Evolutionary conservation across 1,284 basidiomycete species (phyloP), one percentile per base, ranked within the genome.

Genomic region (Leccinum insigne): DNA sequence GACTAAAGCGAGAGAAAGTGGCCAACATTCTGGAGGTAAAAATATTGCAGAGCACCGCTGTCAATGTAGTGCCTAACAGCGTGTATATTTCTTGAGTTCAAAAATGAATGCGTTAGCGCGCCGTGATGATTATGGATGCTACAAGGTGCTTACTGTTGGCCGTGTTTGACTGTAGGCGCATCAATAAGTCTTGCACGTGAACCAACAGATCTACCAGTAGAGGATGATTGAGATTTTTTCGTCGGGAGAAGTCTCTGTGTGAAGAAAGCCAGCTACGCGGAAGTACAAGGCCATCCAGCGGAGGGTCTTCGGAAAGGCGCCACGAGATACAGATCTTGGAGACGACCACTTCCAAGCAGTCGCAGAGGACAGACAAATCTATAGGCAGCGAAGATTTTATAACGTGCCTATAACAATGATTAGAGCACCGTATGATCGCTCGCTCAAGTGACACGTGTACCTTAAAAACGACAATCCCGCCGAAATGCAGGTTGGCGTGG

Each of bases 261-360:
- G 70, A 71, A 3, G 76, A 62, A 10, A 85, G 65, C 84, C 84
- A 87, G 60, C 79, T 81, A 14, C 80, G 78, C 0, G 84, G 85
- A 38, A 87, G 76, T 1, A 80, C 80, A n/a, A 83, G 68, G 10
- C 79, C 77, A 61, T 86, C 81, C 0, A 85, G 70, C 13, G 70
- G 71, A 1, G 66, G 65, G 1, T 32, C 40, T 0, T 58, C 68
- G 14, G 72, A 68, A 35, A 74, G 64, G 14, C 74, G 75, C 61
- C 69, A 70, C 2, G 79, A 71, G 0, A 86, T 60, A 4, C 81
- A 72, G 10, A 80, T 70, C 6, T 77, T 77, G 1, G 75, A 75
- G 54, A 79, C 77, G 1, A 86, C 68, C 26, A 75, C 70, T 56
- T 87, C 86, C 42, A 84, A 66, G 32, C 81, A 70, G 61, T 84